These are phyloP conservation scores for Paspalum vaginatum DNA, from an alignment of 176 grass and related monocot genomes.

Conservation along the genomic window DNA sequence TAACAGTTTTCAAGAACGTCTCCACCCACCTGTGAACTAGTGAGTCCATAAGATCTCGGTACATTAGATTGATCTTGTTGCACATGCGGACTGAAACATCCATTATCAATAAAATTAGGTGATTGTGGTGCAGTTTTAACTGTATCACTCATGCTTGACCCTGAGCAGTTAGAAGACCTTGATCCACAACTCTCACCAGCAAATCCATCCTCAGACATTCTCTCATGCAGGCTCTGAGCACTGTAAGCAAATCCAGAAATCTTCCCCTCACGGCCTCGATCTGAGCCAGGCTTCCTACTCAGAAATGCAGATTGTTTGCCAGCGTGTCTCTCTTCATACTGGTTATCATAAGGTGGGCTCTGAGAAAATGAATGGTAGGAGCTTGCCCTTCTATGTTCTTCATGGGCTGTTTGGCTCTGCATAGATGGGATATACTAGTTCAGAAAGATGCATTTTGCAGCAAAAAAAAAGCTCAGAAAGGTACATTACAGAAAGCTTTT, in stretches of 20 bases:
- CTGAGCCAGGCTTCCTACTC: constrained; percentile 90
- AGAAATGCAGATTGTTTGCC: constrained; percentile 64
- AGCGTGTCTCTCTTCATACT: constrained; percentile 76
- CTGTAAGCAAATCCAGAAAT: constrained; percentile 61
- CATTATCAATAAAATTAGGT: constrained; percentile 60
- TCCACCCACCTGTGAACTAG: constrained; percentile 42
- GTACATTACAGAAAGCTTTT: neutral
- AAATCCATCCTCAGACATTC: constrained; percentile 60
- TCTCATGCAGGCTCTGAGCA: constrained; percentile 61
- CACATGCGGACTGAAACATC: constrained; percentile 41
- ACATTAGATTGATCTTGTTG: constrained; percentile 39
- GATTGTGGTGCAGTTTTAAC: constrained; percentile 46
- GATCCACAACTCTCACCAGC: constrained; percentile 55
- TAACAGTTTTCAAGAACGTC: constrained; percentile 3
- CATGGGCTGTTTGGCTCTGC: constrained; percentile 67
- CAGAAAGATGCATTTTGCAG: neutral
- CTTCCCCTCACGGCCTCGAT: constrained; percentile 68
- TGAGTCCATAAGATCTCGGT: constrained; percentile 17
- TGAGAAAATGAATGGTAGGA: constrained; percentile 93
- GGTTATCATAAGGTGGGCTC: constrained; percentile 85
- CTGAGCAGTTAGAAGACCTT: constrained; percentile 63
- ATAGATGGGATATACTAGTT: constrained; percentile 27
- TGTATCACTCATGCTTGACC: constrained; percentile 50
- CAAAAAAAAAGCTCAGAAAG: too few species aligned
- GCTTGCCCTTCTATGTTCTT: constrained; percentile 75